Evolutionary conservation across 768 basidiomycete species (phyloP).

Genomic region (Dendrothele bispora): DNA sequence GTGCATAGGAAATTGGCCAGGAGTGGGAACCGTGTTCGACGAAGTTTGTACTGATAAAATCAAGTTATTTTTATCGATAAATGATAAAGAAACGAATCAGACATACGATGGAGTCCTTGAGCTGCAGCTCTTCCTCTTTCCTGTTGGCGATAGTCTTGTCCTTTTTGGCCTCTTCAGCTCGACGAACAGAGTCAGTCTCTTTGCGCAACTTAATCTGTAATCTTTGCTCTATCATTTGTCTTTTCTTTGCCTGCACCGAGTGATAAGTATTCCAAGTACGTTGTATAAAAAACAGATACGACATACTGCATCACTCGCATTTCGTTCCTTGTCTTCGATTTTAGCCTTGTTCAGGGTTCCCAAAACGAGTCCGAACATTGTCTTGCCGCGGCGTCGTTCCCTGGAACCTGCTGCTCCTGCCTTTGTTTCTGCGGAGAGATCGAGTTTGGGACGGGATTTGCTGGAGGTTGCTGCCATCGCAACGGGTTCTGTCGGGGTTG

Average conservation of each 20-base stretch:
- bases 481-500: no score
- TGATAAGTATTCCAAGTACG: neutral
- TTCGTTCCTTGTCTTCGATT: slow-evolving; percentile 82
- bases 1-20: slow-evolving; percentile 76
- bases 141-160: slow-evolving; percentile 74
- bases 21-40: slow-evolving; percentile 67
- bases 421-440: no score
- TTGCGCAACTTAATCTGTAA: slow-evolving; percentile 81
- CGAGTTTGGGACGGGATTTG: no score
- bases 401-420: no score
- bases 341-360: slow-evolving; percentile 88
- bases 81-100: neutral
- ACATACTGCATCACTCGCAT: slow-evolving; percentile 79
- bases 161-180: slow-evolving; percentile 84
- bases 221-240: slow-evolving; percentile 80
- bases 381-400: slow-evolving; percentile 83
- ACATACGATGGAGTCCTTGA: slow-evolving; percentile 80
- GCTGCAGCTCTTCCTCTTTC: slow-evolving; percentile 79
- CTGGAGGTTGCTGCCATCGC: no score
- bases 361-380: slow-evolving; percentile 82
- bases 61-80: slow-evolving; percentile 1
- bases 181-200: slow-evolving; percentile 84
- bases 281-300: neutral
- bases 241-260: slow-evolving; percentile 68
- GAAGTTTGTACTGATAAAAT: slow-evolving; percentile 62